Evolutionary conservation across 768 basidiomycete genomes (phyloP).

Genomic region (Omphalotus guepiniiformis): DNA sequence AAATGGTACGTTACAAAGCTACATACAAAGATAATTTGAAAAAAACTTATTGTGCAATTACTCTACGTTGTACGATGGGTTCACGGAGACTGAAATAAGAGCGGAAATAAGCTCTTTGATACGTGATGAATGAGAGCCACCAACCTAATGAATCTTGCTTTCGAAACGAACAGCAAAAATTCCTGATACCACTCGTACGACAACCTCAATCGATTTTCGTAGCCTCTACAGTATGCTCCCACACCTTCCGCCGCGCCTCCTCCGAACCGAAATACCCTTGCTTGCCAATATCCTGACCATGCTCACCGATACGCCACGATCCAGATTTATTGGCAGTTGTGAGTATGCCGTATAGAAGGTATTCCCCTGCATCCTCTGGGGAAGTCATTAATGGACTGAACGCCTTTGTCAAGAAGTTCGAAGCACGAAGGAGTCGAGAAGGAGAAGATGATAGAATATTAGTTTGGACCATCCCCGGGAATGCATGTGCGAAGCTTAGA

Average conservation of each 20-base stretch:
- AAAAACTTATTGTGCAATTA: too few species aligned
- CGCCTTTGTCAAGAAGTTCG: background rate
- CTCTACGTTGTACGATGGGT: too few species aligned
- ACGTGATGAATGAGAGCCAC: too few species aligned
- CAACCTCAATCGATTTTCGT: too few species aligned
- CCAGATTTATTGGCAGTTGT: background rate
- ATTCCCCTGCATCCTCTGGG: conserved; percentile 2
- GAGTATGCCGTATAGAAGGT: conserved; percentile 1
- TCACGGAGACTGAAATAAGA: too few species aligned
- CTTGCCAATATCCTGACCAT: conserved; percentile 30
- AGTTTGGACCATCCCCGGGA: conserved; percentile 5
- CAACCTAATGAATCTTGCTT: too few species aligned
- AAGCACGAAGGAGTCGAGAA: background rate
- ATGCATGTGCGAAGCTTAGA: conserved; percentile 1
- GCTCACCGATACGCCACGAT: conserved; percentile 22
- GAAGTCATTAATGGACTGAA: background rate
- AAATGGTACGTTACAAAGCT: too few species aligned
- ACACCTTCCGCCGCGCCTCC: conserved; percentile 32
- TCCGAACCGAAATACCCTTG: conserved; percentile 31
- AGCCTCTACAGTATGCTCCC: conserved; percentile 28
- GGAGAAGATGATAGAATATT: background rate
- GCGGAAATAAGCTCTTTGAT: too few species aligned
- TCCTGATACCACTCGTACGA: too few species aligned
- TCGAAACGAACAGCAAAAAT: too few species aligned
- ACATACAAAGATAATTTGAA: too few species aligned